These are phyloP conservation scores for Coprinellus micaceus DNA, from an alignment of 768 basidiomycete species.

Conservation along the genomic window DNA sequence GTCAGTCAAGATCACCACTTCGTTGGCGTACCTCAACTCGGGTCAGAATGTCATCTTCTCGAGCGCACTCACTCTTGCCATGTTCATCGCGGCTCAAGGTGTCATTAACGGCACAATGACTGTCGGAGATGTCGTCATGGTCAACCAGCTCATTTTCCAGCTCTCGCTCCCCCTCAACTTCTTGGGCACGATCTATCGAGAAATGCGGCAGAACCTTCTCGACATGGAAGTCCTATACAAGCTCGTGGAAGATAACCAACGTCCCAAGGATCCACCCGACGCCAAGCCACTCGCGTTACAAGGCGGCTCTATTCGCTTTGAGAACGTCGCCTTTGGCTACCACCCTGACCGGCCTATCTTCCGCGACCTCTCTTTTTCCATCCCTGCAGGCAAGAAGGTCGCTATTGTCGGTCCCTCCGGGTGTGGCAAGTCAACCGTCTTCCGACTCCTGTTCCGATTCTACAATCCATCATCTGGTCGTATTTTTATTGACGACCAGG, in stretches of 20 bases:
- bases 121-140: constrained; percentile 97
- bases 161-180: constrained; percentile 95
- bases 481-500: constrained; percentile 88
- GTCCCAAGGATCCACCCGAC: constrained; percentile 63
- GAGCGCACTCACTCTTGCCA: constrained; percentile 85
- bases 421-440: constrained; percentile 95
- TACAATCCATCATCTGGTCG: constrained; percentile 79
- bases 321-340: constrained; percentile 89
- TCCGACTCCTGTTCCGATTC: constrained; percentile 91
- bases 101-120: constrained; percentile 96
- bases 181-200: constrained; percentile 94
- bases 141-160: constrained; percentile 98
- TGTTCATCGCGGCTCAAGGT: constrained; percentile 95
- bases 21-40: constrained; percentile 88
- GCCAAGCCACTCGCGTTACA: constrained; percentile 66
- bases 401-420: constrained; percentile 97
- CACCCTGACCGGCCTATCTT: constrained; percentile 93
- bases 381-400: constrained; percentile 95
- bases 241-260: constrained; percentile 75
- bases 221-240: constrained; percentile 98
- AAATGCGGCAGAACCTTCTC: constrained; percentile 90
- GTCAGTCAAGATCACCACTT: constrained; percentile 92
- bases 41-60: constrained; percentile 98
- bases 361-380: constrained; percentile 77
- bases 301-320: constrained; percentile 89